Evolutionary conservation across 768 basidiomycete genomes (phyloP), one percentile per base, ranked within the genome.

Genomic region (Pleurotus salmoneostramineus): DNA sequence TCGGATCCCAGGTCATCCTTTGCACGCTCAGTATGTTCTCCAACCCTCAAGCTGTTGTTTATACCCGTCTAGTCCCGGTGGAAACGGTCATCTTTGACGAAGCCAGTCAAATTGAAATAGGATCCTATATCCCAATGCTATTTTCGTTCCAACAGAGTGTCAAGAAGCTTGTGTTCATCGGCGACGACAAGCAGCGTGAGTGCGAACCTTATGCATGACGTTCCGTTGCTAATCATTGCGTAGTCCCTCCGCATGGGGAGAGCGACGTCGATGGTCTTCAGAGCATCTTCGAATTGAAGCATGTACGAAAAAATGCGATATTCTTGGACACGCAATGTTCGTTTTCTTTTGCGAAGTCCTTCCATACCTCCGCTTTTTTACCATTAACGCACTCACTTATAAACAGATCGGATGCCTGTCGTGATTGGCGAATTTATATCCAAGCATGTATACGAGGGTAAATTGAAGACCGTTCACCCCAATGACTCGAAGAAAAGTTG

Each of bases 11-110:
- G 54, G 82, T 89, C 17, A 74, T 91, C 8, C 75, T 91, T 0
- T 88, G 85, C 64, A 91, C 89, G 4, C 68, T 89, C 0, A 77
- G 77, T 62, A 90, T 88, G 84, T 72, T 91, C 0, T 79, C 84
- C 0, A 69, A 72, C 43, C 43, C 46, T 5, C 67, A 57, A 6
- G 47, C 77, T 6, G 46, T 60, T 0, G 4, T 32, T 5, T 65
- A 77, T 35, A 60, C 64, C 7, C 65, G 55, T 2, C 7, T 72
- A 3, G 74, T 72, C 6, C 77, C 79, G 1, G 51, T 75, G 4
- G 60, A 74, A 42, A 76, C 73, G 6, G 61, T 83, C 21, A 69
- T 83, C 3, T 61, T 83, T 48, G 82, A 83, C 63, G 82, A 83
- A 61, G 82, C 82, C 0, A 83, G 81, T 40, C 82, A 72, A 61